Percentiles rank a stretch among this genome's conserved stretches.
phyloP scores from a whole-genome alignment of 2,329 filamentous ascomycete species.

The Pyrenochaeta sp. region DNA sequence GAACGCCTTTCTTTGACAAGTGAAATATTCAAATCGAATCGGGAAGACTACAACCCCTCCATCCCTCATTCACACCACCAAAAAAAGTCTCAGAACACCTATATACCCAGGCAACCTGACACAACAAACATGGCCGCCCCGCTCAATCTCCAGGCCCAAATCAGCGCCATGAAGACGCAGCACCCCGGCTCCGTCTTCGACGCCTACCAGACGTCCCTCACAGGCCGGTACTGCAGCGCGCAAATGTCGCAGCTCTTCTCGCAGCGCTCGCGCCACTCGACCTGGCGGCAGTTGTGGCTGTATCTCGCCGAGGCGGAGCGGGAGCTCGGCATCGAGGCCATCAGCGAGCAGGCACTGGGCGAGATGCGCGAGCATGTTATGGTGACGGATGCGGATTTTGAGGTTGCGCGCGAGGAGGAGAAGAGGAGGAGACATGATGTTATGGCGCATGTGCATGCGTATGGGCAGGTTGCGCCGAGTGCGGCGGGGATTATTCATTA shows the following conservation, averaged over 20 bases:
- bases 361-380: constrained; percentile 56
- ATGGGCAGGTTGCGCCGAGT: constrained; percentile 74
- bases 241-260: constrained; percentile 74
- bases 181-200: constrained; percentile 30
- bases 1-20: too few relatives aligned
- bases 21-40: too few relatives aligned
- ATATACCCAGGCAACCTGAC: constrained; percentile 15
- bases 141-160: constrained; percentile 33
- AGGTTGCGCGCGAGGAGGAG: constrained; percentile 57
- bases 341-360: constrained; percentile 68
- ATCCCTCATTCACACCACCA: constrained; percentile 5
- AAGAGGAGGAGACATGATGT: constrained; percentile 69
- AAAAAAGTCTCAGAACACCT: too few relatives aligned
- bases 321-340: constrained; percentile 75
- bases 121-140: constrained; percentile 23
- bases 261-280: constrained; percentile 74
- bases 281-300: constrained; percentile 87
- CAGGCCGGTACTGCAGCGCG: constrained; percentile 69
- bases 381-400: constrained; percentile 58
- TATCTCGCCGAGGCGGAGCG: constrained; percentile 82
- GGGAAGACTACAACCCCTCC: constrained; percentile 13
- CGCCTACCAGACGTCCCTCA: constrained; percentile 37
- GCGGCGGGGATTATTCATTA: constrained; percentile 86
- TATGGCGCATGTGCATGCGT: constrained; percentile 75
- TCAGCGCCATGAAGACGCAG: constrained; percentile 28